phyloP scores from a whole-genome alignment of 257 asterid genomes.

The Fraxinus anomala region DNA sequence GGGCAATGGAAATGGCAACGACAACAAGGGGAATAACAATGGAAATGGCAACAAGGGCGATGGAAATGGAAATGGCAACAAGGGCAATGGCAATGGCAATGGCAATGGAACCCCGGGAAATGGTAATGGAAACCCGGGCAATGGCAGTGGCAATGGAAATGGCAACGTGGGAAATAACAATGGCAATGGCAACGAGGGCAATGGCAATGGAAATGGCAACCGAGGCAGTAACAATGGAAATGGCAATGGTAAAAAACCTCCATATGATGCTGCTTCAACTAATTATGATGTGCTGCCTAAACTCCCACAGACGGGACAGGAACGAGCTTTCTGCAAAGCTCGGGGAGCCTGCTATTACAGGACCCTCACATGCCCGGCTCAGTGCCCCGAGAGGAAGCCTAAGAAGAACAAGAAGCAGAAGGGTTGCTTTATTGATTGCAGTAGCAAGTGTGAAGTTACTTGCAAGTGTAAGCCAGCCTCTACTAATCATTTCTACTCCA shows the following conservation, averaged over 20 bases:
- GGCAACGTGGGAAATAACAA: conserved; percentile 5
- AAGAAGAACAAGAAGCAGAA: conserved; percentile 53
- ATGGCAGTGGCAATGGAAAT: conserved; percentile 6
- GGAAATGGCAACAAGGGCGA: not conserved
- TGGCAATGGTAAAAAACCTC: conserved; percentile 24
- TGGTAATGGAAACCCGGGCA: conserved; percentile 17
- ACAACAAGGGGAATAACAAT: conserved; percentile 6
- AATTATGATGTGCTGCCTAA: conserved; percentile 39
- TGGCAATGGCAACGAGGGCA: not conserved
- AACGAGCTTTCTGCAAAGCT: conserved; percentile 47
- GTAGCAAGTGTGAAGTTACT: conserved; percentile 63
- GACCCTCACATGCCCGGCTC: conserved; percentile 55
- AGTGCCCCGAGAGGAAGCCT: conserved; percentile 64
- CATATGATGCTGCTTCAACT: conserved; percentile 42
- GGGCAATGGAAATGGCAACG: not conserved
- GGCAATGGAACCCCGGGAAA: conserved; percentile 11
- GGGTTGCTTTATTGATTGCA: conserved; percentile 67
- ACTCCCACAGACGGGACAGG: conserved; percentile 44
- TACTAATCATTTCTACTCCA: not conserved
- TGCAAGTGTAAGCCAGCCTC: conserved; percentile 53
- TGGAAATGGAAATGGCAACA: conserved; percentile 2
- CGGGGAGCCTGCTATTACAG: conserved; percentile 41
- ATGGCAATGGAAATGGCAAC: conserved; percentile 21
- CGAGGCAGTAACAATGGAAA: conserved; percentile 23
- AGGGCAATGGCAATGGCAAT: conserved; percentile 21